Evolutionary conservation across 2,329 filamentous ascomycete species (phyloP).

Genomic region (Stenocarpella maydis): DNA sequence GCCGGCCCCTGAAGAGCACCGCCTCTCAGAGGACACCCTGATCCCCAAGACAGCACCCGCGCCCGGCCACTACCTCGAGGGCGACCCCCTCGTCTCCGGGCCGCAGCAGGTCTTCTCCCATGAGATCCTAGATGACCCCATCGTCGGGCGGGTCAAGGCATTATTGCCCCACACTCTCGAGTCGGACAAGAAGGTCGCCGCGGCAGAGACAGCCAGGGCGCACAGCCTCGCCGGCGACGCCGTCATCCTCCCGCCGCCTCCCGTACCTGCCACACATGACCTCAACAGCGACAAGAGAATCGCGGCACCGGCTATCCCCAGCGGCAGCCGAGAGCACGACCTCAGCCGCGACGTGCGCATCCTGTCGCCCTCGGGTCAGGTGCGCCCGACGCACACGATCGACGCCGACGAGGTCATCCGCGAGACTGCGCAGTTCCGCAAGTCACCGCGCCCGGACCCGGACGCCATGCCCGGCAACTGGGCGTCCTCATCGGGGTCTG

Average conservation of each 20-base stretch:
- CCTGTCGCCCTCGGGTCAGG: conserved; percentile 30
- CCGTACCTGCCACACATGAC: neutral
- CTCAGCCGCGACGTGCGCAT: conserved; percentile 33
- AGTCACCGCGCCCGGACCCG: conserved; percentile 30
- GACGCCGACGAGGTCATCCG: conserved; percentile 27
- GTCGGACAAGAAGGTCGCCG: conserved; percentile 24
- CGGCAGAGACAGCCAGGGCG: neutral
- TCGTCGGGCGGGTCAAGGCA: conserved; percentile 8
- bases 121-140: conserved; percentile 29
- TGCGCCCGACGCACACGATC: conserved; percentile 26
- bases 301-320: neutral
- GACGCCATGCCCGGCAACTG: conserved; percentile 28
- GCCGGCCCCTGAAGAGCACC: conserved; percentile 13
- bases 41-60: conserved; percentile 13
- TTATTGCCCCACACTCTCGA: conserved; percentile 28
- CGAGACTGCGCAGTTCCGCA: conserved; percentile 29
- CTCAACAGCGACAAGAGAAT: conserved; percentile 21
- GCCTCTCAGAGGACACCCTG: conserved; percentile 30
- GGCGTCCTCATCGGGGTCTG: conserved; percentile 12
- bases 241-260: neutral
- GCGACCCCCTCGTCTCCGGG: conserved; percentile 25
- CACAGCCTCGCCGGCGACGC: conserved; percentile 20
- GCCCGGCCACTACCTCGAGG: conserved; percentile 28
- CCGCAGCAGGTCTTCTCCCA: conserved; percentile 29
- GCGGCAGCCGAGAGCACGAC: neutral